phyloP scores from a whole-genome alignment of 768 basidiomycete genomes.

The Mycena alexandri region DNA sequence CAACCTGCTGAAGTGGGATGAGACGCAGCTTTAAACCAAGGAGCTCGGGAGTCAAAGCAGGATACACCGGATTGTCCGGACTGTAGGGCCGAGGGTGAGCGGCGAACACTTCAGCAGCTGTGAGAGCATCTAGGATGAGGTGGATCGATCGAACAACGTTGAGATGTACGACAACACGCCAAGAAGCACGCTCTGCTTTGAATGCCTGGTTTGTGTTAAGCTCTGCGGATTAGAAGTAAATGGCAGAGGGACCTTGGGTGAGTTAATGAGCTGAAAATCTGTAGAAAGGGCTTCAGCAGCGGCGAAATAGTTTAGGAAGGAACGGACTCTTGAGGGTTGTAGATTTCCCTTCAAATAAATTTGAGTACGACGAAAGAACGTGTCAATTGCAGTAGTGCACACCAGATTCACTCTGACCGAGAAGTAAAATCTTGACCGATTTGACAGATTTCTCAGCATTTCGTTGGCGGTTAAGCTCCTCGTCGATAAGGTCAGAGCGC shows the following conservation, averaged over 20 bases:
- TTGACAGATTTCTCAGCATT: conserved; percentile 50
- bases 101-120: conserved; percentile 28
- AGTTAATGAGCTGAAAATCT: conserved; percentile 60
- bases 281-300: background rate
- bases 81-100: conserved; percentile 15
- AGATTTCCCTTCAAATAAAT: conserved; percentile 58
- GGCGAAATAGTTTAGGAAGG: background rate
- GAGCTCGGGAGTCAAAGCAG: conserved; percentile 50
- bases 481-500: conserved; percentile 59
- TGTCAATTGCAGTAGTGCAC: background rate
- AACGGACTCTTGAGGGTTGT: conserved; percentile 69
- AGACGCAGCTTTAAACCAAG: conserved; percentile 62
- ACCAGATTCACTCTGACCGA: conserved; percentile 71
- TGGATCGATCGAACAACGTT: conserved; percentile 63
- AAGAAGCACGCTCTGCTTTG: conserved; percentile 58
- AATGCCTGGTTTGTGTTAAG: conserved; percentile 44
- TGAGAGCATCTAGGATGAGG: conserved; percentile 50
- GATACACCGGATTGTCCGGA: conserved; percentile 43
- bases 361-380: background rate
- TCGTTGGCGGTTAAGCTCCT: conserved; percentile 53
- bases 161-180: conserved; percentile 63
- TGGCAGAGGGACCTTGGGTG: conserved; percentile 47
- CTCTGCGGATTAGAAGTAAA: background rate
- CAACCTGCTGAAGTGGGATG: conserved; percentile 63
- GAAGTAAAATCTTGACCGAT: conserved; percentile 54